Conservation (phyloP, 352 stramenopile genomes). For the Pythium aquatile region DNA sequence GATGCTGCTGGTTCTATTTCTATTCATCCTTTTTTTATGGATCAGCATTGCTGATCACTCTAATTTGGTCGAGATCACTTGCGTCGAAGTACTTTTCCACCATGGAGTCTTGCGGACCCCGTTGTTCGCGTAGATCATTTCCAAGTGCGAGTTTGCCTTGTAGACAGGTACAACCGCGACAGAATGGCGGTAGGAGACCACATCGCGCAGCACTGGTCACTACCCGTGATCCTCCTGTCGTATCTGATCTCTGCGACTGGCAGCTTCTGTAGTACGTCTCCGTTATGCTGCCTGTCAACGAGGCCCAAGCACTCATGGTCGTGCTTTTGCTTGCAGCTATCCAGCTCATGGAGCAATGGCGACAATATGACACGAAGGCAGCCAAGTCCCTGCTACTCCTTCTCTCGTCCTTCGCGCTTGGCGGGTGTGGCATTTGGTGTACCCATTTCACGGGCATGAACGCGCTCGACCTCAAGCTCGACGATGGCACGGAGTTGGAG, state of each 20-base stretch:
- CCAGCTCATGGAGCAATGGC: constrained; percentile 74
- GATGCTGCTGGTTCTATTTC: too few relatives aligned
- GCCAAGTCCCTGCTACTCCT: constrained; percentile 42
- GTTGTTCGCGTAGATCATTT: neutral
- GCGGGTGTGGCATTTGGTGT: constrained; percentile 66
- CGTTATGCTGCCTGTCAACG: neutral
- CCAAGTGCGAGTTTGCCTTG: too few relatives aligned
- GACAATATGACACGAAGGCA: constrained; percentile 30
- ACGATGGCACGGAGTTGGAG: constrained; percentile 39
- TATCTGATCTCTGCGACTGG: constrained; percentile 67
- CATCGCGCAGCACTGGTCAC: constrained; percentile 18
- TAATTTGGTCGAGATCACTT: neutral
- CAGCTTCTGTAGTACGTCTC: constrained; percentile 56
- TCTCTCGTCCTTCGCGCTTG: constrained; percentile 43
- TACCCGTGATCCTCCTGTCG: constrained; percentile 37
- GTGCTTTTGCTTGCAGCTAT: constrained; percentile 29
- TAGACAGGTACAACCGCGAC: neutral
- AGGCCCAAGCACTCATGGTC: neutral
- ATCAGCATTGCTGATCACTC: neutral
- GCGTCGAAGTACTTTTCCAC: neutral
- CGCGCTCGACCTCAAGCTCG: constrained; percentile 40
- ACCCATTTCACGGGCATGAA: constrained; percentile 80
- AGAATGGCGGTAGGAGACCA: constrained; percentile 1
- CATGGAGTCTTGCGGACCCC: neutral
- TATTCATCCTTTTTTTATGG: too few relatives aligned